phyloP scores from a whole-genome alignment of 202 grass and related monocot genomes.

The Panicum hallii region DNA sequence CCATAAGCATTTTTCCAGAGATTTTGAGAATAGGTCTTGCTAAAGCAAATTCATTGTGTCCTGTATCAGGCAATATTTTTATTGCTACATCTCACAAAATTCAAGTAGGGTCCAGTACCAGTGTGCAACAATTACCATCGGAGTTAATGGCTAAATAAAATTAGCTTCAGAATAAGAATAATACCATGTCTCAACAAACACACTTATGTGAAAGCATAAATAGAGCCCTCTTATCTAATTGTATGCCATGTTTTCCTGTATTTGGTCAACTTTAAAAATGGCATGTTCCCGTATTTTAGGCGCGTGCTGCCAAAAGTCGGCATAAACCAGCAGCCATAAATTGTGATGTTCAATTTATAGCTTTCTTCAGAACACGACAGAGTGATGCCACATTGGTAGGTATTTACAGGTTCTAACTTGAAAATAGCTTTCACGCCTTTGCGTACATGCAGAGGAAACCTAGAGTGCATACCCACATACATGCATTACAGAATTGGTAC shows the following conservation, averaged over 20 bases:
- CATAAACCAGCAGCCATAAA: constrained; percentile 8
- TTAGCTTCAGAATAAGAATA: not conserved
- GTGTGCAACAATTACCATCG: not conserved
- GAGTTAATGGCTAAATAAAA: not conserved
- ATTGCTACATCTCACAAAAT: constrained; percentile 18
- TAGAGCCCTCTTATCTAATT: not conserved
- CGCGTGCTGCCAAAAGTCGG: not conserved
- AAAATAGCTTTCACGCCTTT: not conserved
- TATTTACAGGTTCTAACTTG: not conserved
- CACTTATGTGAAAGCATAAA: not conserved
- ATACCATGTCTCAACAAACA: constrained; percentile 1
- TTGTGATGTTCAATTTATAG: not conserved
- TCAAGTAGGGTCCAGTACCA: not conserved
- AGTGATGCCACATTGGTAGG: not conserved
- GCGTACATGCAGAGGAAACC: constrained; percentile 21
- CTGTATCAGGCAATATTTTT: not conserved
- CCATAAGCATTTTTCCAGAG: not conserved
- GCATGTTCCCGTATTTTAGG: not conserved
- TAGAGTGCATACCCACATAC: not conserved
- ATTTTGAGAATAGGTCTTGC: not conserved
- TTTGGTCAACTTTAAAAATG: not conserved
- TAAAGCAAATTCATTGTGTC: not conserved
- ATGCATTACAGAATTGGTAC: not conserved
- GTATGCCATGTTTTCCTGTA: not conserved
- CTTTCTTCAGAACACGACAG: not conserved